These are phyloP conservation scores for Plantago ovata DNA, from an alignment of 257 asterid genomes.

Conservation along the genomic window DNA sequence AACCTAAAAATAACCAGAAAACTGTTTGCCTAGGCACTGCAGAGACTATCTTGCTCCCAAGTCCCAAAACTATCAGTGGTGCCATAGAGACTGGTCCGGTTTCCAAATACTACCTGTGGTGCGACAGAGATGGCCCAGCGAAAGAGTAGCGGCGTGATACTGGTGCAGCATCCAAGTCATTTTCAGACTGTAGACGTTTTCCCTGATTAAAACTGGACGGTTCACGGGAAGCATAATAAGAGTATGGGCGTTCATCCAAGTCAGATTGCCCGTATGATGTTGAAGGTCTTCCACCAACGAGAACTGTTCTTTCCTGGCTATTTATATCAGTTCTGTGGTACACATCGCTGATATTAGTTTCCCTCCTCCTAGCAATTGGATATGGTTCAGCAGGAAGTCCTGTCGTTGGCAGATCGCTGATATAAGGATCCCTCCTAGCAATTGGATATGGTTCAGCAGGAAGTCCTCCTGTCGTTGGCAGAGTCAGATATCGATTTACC, in stretches of 20 bases:
- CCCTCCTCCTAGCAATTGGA: constrained; percentile 28
- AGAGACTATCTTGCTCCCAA: no score
- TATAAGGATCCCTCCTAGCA: constrained; percentile 27
- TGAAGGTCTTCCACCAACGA: constrained; percentile 27
- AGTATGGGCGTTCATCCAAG: constrained; percentile 26
- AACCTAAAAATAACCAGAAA: no score
- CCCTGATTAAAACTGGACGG: constrained; percentile 27
- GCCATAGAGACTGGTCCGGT: no score
- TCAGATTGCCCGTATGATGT: constrained; percentile 29
- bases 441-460: constrained; percentile 32
- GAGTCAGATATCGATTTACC: constrained; percentile 59
- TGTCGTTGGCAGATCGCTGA: constrained; percentile 31
- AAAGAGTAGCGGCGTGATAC: constrained; percentile 63
- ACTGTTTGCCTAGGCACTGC: no score
- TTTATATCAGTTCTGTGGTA: constrained; percentile 23
- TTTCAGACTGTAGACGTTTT: constrained; percentile 19
- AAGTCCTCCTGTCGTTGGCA: constrained; percentile 28
- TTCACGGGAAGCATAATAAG: constrained; percentile 27
- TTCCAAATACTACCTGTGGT: constrained; percentile 22
- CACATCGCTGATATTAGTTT: constrained; percentile 22
- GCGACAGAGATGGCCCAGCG: constrained; percentile 47
- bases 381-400: constrained; percentile 28
- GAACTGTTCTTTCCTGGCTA: constrained; percentile 24
- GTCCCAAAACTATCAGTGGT: no score
- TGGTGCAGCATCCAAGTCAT: constrained; percentile 32